phyloP scores from a whole-genome alignment of 805 yeast species.

The Wickerhamomyces chaumierensis region DNA sequence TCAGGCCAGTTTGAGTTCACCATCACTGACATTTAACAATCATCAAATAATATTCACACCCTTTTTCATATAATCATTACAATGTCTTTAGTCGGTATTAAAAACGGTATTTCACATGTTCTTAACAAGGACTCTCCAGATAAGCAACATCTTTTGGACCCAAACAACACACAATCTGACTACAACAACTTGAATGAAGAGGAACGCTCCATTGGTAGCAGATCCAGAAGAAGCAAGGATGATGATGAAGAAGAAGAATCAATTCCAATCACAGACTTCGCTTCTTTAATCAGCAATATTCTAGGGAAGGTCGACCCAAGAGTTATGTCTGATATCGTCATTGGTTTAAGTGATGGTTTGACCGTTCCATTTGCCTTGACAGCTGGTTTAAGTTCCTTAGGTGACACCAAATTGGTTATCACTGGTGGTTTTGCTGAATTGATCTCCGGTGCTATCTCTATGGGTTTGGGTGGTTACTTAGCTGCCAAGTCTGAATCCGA shows the following conservation, averaged over 20 bases:
- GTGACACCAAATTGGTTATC: slow-evolving; percentile 80
- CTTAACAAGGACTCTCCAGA: slow-evolving; percentile 5
- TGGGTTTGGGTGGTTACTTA: slow-evolving; percentile 95
- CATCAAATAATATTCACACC: no score
- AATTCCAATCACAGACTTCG: slow-evolving; percentile 6
- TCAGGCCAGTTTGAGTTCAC: no score
- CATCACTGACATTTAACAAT: no score
- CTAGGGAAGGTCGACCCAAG: slow-evolving; percentile 70
- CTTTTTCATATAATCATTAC: no score
- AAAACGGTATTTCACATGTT: slow-evolving; percentile 15
- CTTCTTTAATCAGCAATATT: slow-evolving; percentile 17
- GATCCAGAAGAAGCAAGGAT: slow-evolving; percentile 3
- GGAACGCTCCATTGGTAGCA: slow-evolving; percentile 5
- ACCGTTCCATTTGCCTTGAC: slow-evolving; percentile 99
- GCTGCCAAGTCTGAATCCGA: slow-evolving; percentile 89
- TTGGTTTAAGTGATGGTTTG: slow-evolving; percentile 90
- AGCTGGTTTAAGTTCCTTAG: slow-evolving; percentile 87
- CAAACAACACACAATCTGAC: slow-evolving; percentile 3
- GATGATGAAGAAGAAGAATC: slow-evolving; percentile 1
- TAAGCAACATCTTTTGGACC: slow-evolving; percentile 5
- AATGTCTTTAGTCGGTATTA: slow-evolving; percentile 18
- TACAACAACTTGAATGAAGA: slow-evolving; percentile 11
- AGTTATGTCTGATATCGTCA: slow-evolving; percentile 85
- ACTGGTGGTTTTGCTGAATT: slow-evolving; percentile 98
- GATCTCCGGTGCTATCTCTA: slow-evolving; percentile 91